Evolutionary conservation across 1,284 basidiomycete species (phyloP), one percentile per base, ranked within the genome.

Genomic region (Heterobasidion occidentale): DNA sequence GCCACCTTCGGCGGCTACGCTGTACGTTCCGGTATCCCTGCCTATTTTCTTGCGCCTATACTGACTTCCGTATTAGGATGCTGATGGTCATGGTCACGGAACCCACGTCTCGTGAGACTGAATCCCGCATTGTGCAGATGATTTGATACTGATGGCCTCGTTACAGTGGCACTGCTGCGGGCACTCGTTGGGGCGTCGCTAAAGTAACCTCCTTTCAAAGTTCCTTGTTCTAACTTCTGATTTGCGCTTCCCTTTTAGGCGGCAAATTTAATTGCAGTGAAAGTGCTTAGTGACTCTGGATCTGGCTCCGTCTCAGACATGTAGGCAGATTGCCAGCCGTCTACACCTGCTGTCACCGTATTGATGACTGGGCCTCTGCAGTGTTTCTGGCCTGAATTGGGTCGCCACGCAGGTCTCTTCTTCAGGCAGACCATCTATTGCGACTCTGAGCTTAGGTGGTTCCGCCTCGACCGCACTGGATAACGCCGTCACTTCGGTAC

Each of bases 401-500:
- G 74, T 75, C 47, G 68, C 70, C 19, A 70, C 74, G 55, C 71
- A 69, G 52, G 74, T 71, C 15, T 69, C 76, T 60, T 63, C 78
- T 54, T 74, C 73, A 55, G 70, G 84, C 77, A 75, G 85, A 75
- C 62, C 72, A 14, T 83, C 83, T 38, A 80, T 88, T 62, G 83
- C 83, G 63, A 84, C 83, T 72, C 84, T 90, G 83, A 84, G 83
- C 55, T 77, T 89, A 54, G 86, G 86, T 51, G 86, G 86, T 63
- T 76, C 80, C 60, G 80, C 81, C 66, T 80, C 79, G 46, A 74
- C 75, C 57, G 73, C 83, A 35, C 76, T 89, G 50, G 85, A 90
- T 69, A 76, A 78, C 57, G 85, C 86, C 46, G 85, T 88, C 59
- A 73, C 81, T 65, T 73, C 75, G 44, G 84, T 67, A 49, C 54